These are phyloP conservation scores for Xylaria sp. DNA, from an alignment of 2,329 filamentous ascomycete species.

Conservation along the genomic window DNA sequence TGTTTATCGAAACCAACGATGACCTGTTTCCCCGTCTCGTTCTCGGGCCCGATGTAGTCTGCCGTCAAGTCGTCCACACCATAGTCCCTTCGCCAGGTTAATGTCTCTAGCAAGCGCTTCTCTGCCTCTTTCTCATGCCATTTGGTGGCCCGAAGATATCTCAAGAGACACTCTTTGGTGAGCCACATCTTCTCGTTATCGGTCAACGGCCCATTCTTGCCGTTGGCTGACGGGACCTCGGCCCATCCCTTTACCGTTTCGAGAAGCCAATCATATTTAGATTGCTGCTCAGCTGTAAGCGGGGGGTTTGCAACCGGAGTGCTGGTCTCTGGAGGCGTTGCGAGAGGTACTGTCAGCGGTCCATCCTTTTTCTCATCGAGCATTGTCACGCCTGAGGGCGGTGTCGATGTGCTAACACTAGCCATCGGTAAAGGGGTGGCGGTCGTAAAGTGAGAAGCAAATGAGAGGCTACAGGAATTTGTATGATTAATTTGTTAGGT, in stretches of 20 bases:
- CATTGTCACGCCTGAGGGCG: conserved; percentile 13
- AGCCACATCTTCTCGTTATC: conserved; percentile 88
- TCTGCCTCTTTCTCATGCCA: conserved; percentile 80
- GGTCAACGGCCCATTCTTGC: conserved; percentile 67
- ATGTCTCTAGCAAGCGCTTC: conserved; percentile 78
- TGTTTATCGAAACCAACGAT: conserved; percentile 86
- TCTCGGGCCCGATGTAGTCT: conserved; percentile 90
- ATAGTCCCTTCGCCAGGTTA: conserved; percentile 91
- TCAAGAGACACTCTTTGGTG: conserved; percentile 87
- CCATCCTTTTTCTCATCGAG: conserved; percentile 36
- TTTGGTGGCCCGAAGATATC: conserved; percentile 92
- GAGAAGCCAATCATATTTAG: conserved; percentile 82
- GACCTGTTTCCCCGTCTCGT: conserved; percentile 95
- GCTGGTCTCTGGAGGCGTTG: conserved; percentile 60
- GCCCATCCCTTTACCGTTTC: conserved; percentile 73
- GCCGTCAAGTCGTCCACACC: conserved; percentile 78
- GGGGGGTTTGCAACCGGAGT: conserved; percentile 61
- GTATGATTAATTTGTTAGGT: background rate
- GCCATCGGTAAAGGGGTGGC: conserved; percentile 19
- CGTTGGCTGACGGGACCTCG: conserved; percentile 64
- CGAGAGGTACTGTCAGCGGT: conserved; percentile 60
- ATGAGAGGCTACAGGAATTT: background rate
- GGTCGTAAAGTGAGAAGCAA: background rate
- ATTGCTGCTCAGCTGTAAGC: conserved; percentile 76
- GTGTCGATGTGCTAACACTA: conserved; percentile 15